phyloP scores from a whole-genome alignment of 176 grass and related monocot species.

The Dactylis glomerata region DNA sequence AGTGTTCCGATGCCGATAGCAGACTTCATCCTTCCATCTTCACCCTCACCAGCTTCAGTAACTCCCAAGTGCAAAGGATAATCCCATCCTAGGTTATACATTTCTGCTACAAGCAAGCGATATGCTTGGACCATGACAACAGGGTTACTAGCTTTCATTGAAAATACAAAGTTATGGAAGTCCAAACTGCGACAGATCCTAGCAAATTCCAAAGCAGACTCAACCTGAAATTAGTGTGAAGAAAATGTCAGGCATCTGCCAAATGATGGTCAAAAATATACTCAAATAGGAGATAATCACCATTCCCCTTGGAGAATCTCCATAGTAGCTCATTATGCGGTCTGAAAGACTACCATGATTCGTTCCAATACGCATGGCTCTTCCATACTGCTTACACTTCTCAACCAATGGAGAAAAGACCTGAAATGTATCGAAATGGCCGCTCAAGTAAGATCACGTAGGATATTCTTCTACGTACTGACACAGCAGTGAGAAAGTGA shows the following conservation, averaged over 20 bases:
- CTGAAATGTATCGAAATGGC: constrained; percentile 35
- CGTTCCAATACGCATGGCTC: constrained; percentile 95
- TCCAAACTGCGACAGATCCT: constrained; percentile 91
- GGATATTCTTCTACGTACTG: not conserved
- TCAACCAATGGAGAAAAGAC: constrained; percentile 96
- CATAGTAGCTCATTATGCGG: constrained; percentile 99
- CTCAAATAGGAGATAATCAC: constrained; percentile 44
- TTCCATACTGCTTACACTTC: constrained; percentile 97
- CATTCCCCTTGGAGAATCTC: constrained; percentile 99
- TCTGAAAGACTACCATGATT: constrained; percentile 98
- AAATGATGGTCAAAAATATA: constrained; percentile 5
- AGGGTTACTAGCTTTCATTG: constrained; percentile 99
- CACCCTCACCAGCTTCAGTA: constrained; percentile 98
- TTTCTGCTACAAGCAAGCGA: constrained; percentile 89
- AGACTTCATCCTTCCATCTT: constrained; percentile 99
- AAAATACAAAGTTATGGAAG: constrained; percentile 99
- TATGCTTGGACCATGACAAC: constrained; percentile 99
- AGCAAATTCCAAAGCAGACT: constrained; percentile 99
- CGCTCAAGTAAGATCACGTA: constrained; percentile 24
- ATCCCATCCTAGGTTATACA: constrained; percentile 98
- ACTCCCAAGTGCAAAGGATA: constrained; percentile 97
- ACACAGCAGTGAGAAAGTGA: not conserved
- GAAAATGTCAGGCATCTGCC: constrained; percentile 25
- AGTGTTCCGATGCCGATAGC: constrained; percentile 99
- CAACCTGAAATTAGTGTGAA: constrained; percentile 61